A percentile compares a stretch with the other conserved stretches of the same genome.
phyloP scores from a whole-genome alignment of 2,329 filamentous ascomycete species.

The Colletotrichum simmondsii region DNA sequence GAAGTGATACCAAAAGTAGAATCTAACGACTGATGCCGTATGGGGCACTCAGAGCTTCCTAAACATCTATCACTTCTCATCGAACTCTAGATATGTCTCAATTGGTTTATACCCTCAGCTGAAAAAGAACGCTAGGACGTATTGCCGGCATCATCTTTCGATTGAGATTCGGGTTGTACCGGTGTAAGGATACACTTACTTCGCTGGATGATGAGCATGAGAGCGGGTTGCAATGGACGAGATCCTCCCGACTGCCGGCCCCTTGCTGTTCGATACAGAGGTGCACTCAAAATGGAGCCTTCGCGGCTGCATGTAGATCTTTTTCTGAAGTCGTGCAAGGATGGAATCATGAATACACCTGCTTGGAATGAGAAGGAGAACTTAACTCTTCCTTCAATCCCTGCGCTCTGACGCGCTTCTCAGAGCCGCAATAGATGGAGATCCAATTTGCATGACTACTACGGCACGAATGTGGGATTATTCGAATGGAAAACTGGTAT shows the following conservation, averaged over 20 bases:
- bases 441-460: neutral
- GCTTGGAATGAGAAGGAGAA: neutral
- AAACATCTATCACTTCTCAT: neutral
- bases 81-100: too few relatives aligned
- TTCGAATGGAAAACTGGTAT: neutral
- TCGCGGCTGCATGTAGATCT: neutral
- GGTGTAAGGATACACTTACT: too few relatives aligned
- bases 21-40: neutral
- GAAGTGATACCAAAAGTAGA: neutral
- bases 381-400: neutral
- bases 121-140: neutral
- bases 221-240: neutral
- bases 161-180: neutral
- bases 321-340: neutral
- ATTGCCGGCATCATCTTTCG: neutral
- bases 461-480: neutral
- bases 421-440: neutral
- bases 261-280: neutral
- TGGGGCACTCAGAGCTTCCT: neutral
- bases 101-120: neutral
- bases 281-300: neutral
- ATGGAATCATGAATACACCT: neutral
- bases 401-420: neutral
- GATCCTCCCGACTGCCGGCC: neutral
- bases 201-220: too few relatives aligned